These are phyloP conservation scores for Monosporozyma solicola DNA, from an alignment of 805 yeast species.

Conservation along the genomic window DNA sequence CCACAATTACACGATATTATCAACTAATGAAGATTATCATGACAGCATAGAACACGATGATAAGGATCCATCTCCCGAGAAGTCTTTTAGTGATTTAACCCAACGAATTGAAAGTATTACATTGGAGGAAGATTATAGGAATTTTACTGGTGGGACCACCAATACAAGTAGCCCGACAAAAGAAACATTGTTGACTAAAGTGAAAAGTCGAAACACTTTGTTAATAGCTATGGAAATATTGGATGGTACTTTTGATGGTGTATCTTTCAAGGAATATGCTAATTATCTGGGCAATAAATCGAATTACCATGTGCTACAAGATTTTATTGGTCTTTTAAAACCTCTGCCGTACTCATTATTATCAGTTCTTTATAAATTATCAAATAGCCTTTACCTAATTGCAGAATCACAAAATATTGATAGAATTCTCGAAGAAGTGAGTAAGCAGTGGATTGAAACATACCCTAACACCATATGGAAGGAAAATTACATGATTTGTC, in stretches of 20 bases:
- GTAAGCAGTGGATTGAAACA: slow-evolving; percentile 50
- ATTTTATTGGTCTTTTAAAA: slow-evolving; percentile 33
- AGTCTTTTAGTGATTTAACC: not conserved
- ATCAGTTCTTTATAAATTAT: slow-evolving; percentile 47
- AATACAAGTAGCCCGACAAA: not conserved
- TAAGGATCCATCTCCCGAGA: not conserved
- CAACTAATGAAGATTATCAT: not conserved
- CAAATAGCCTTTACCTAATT: slow-evolving; percentile 58
- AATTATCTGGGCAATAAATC: slow-evolving; percentile 32
- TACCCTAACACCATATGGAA: slow-evolving; percentile 36
- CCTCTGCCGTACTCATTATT: slow-evolving; percentile 46
- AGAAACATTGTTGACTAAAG: not conserved
- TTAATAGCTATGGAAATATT: slow-evolving; percentile 29
- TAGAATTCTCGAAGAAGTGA: slow-evolving; percentile 57
- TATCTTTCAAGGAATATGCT: slow-evolving; percentile 36
- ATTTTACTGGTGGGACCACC: not conserved
- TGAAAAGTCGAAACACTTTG: not conserved
- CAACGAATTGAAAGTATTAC: not conserved
- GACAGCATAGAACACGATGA: not conserved
- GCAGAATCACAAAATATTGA: slow-evolving; percentile 83
- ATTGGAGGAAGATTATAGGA: not conserved
- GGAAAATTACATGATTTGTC: slow-evolving; percentile 50
- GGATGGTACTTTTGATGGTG: slow-evolving; percentile 23
- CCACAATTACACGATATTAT: not conserved
- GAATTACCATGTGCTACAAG: slow-evolving; percentile 24